A percentile compares a stretch with the other conserved stretches of the same genome.
Conservation (phyloP, 1,139 yeast species). For the Sugiyamaella pinicola region DNA sequence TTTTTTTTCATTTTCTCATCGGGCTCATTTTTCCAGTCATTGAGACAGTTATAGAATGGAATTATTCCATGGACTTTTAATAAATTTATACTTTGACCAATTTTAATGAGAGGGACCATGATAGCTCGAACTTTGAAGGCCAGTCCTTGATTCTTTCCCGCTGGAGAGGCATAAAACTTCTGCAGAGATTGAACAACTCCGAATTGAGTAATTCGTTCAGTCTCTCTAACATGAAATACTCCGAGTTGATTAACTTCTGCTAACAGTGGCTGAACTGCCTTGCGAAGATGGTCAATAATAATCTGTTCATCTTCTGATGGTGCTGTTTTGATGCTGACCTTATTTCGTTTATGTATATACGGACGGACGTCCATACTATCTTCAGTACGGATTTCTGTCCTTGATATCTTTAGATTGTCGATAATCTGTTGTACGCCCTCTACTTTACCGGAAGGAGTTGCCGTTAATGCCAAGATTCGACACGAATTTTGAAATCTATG, state of each 20-base stretch:
- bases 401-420: slow-evolving; percentile 68
- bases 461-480: slow-evolving; percentile 84
- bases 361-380: slow-evolving; percentile 75
- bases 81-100: slow-evolving; percentile 59
- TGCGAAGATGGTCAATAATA: slow-evolving; percentile 54
- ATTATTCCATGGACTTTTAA: slow-evolving; percentile 79
- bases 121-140: slow-evolving; percentile 37
- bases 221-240: slow-evolving; percentile 64
- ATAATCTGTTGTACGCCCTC: slow-evolving; percentile 89
- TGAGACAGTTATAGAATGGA: slow-evolving; percentile 62
- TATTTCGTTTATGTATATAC: slow-evolving; percentile 72
- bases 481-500: slow-evolving; percentile 65
- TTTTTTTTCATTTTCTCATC: neutral
- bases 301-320: slow-evolving; percentile 56
- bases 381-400: slow-evolving; percentile 85
- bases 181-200: slow-evolving; percentile 71
- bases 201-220: slow-evolving; percentile 69
- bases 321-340: slow-evolving; percentile 60
- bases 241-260: slow-evolving; percentile 64
- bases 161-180: slow-evolving; percentile 40
- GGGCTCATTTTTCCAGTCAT: slow-evolving; percentile 25
- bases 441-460: slow-evolving; percentile 89
- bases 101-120: slow-evolving; percentile 60
- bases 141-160: slow-evolving; percentile 31
- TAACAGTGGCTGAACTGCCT: slow-evolving; percentile 66